Evolutionary conservation across 2,329 filamentous ascomycete genomes (phyloP).

Genomic region (Nemania bipapillata): DNA sequence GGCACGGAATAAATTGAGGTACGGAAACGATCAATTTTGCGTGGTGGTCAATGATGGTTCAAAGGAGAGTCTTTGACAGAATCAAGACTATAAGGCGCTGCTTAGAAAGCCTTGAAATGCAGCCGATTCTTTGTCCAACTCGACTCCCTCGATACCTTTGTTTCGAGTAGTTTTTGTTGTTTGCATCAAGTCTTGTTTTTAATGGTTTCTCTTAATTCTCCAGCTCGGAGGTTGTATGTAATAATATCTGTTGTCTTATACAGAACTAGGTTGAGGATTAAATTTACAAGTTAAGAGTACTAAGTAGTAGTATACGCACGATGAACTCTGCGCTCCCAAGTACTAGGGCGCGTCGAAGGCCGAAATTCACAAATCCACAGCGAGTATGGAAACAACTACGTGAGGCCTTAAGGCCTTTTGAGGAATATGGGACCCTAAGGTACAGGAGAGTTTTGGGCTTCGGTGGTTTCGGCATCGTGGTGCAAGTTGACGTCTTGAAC

Average conservation of each 20-base stretch:
- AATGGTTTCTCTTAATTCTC: neutral
- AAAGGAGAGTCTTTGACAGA: slow-evolving; percentile 19
- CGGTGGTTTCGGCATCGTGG: slow-evolving; percentile 32
- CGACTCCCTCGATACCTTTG: neutral
- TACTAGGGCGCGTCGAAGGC: neutral
- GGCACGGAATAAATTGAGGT: neutral
- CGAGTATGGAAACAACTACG: slow-evolving; percentile 27
- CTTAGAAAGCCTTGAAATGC: neutral
- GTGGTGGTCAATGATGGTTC: neutral
- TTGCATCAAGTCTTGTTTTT: neutral
- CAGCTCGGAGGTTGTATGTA: neutral
- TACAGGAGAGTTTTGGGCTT: slow-evolving; percentile 27
- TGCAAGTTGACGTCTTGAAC: slow-evolving; percentile 8
- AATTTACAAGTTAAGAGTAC: neutral
- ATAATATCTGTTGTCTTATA: neutral
- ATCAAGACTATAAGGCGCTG: neutral
- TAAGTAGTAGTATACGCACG: neutral
- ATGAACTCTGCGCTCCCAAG: neutral
- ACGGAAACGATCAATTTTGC: slow-evolving; percentile 20
- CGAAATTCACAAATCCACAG: slow-evolving; percentile 4
- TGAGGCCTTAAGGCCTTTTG: neutral
- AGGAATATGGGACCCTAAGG: neutral
- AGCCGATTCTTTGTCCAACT: slow-evolving; percentile 7
- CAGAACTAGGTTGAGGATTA: neutral
- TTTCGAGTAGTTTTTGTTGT: neutral